A percentile compares a stretch with the other conserved stretches of the same genome.
These are phyloP conservation scores for Aspergillus aculeatinus DNA, from an alignment of 2,329 filamentous ascomycete species.

Conservation along the genomic window DNA sequence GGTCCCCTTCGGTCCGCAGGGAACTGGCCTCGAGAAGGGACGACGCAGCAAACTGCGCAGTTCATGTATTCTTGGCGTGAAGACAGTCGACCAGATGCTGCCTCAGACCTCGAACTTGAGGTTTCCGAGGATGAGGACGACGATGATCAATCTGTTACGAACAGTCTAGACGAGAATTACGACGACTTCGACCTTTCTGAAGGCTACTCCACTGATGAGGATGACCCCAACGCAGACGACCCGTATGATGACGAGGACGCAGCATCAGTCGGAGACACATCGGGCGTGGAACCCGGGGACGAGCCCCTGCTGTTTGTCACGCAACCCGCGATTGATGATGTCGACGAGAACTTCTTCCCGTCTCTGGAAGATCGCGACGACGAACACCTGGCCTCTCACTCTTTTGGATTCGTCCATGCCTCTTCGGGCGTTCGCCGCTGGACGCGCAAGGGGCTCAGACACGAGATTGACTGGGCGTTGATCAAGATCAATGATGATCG, in stretches of 20 bases:
- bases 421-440: slow-evolving; percentile 85
- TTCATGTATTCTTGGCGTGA: slow-evolving; percentile 40
- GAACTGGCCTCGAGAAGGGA: slow-evolving; percentile 30
- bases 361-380: slow-evolving; percentile 71
- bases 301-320: slow-evolving; percentile 80
- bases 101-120: slow-evolving; percentile 45
- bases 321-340: slow-evolving; percentile 86
- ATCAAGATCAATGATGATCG: slow-evolving; percentile 75
- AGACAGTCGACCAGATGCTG: slow-evolving; percentile 38
- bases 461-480: slow-evolving; percentile 95
- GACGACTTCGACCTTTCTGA: slow-evolving; percentile 49
- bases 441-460: slow-evolving; percentile 67
- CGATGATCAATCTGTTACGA: slow-evolving; percentile 40
- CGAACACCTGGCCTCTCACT: slow-evolving; percentile 79
- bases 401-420: slow-evolving; percentile 80
- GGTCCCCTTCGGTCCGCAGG: slow-evolving; percentile 48
- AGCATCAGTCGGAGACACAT: slow-evolving; percentile 68
- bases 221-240: slow-evolving; percentile 46
- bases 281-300: slow-evolving; percentile 71
- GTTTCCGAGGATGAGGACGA: slow-evolving; percentile 56
- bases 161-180: slow-evolving; percentile 37
- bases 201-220: slow-evolving; percentile 54
- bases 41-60: slow-evolving; percentile 28
- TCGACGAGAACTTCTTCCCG: slow-evolving; percentile 79
- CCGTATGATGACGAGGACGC: slow-evolving; percentile 58